Percentiles rank a stretch among this genome's conserved stretches.
Conservation (phyloP, 805 yeast species). For the Lipomyces spencermartinsiae region DNA sequence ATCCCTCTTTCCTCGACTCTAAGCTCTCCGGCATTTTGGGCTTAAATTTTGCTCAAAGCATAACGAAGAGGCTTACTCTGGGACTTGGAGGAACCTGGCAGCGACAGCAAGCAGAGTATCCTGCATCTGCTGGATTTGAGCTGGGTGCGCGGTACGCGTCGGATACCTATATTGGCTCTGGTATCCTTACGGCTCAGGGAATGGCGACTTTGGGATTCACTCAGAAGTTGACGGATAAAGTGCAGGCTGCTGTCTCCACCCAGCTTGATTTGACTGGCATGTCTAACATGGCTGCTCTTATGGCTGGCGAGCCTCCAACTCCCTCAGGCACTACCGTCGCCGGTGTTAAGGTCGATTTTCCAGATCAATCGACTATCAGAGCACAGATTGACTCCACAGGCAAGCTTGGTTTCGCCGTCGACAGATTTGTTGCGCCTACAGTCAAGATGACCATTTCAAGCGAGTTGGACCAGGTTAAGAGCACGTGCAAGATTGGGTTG, state of each 20-base stretch:
- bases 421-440: constrained; percentile 91
- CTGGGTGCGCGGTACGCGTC: constrained; percentile 89
- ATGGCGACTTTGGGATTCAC: constrained; percentile 87
- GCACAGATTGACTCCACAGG: constrained; percentile 93
- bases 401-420: constrained; percentile 87
- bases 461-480: constrained; percentile 86
- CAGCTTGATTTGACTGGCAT: constrained; percentile 57
- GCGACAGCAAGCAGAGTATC: constrained; percentile 59
- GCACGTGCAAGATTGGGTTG: constrained; percentile 82
- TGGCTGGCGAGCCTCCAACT: constrained; percentile 77
- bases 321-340: constrained; percentile 86
- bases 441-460: constrained; percentile 87
- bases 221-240: constrained; percentile 90
- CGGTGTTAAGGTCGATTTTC: constrained; percentile 97
- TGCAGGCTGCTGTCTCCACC: constrained; percentile 93
- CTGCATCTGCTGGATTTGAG: constrained; percentile 90
- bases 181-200: constrained; percentile 90
- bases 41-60: constrained; percentile 86
- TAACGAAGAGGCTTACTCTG: constrained; percentile 80
- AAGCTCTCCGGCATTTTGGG: constrained; percentile 90
- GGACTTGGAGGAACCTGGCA: constrained; percentile 95
- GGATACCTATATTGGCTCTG: constrained; percentile 91
- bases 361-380: constrained; percentile 86
- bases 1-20: constrained; percentile 80
- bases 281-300: constrained; percentile 50